A percentile compares a stretch with the other conserved stretches of the same genome.
phyloP scores from a whole-genome alignment of 2,329 filamentous ascomycete species.

The Hymenoscyphus fructigenus region DNA sequence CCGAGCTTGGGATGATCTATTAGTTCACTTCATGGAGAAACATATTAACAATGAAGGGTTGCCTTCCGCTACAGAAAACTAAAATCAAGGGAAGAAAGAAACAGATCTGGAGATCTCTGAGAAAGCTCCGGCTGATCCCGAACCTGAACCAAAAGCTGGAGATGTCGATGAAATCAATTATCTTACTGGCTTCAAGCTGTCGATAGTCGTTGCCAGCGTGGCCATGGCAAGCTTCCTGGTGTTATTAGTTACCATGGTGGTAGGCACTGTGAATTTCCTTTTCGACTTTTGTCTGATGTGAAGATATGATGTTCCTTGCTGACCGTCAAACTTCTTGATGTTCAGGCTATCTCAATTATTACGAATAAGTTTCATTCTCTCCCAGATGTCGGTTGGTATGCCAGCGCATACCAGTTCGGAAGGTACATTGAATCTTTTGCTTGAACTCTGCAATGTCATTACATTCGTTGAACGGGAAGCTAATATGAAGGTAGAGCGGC shows the following conservation, averaged over 20 bases:
- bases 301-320: not conserved
- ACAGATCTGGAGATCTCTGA: no score
- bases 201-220: slow-evolving; percentile 37
- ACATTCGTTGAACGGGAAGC: not conserved
- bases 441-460: not conserved
- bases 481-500: not conserved
- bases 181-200: slow-evolving; percentile 23
- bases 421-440: slow-evolving; percentile 30
- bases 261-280: slow-evolving; percentile 45
- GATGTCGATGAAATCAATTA: not conserved
- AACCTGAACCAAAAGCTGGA: no score
- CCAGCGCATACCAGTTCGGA: slow-evolving; percentile 46
- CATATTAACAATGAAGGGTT: no score
- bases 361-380: slow-evolving; percentile 51
- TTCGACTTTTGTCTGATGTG: not conserved
- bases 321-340: not conserved
- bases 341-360: slow-evolving; percentile 47
- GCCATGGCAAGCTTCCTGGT: slow-evolving; percentile 47
- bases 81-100: no score
- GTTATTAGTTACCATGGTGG: slow-evolving; percentile 52
- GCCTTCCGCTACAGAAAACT: no score
- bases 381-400: slow-evolving; percentile 56
- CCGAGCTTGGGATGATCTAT: no score
- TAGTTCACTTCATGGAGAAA: no score
- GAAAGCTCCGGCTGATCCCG: no score